Base-by-base conservation (phyloP, 345 rosid genomes). In the Bruguiera gymnorhiza region DNA sequence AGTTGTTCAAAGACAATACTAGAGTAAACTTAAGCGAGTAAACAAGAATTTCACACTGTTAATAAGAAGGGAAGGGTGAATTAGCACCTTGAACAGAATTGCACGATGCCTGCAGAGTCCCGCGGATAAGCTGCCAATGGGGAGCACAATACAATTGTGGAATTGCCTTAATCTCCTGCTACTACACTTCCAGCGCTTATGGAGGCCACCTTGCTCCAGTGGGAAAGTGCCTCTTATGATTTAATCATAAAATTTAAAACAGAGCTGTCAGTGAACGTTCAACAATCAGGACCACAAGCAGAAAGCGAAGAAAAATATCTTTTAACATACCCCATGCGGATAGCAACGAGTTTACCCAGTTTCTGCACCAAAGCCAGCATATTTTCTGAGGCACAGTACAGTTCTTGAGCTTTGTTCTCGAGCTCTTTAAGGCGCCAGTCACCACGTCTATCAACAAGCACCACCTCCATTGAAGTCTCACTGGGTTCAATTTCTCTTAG, bases 41-140 rank as follows among this genome's bases (percentile, higher is more conserved):
- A 34, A 34, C 9, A 34, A 2, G 13, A 59, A n/a, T 1, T 46
- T 54, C 26, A 39, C 4, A n/a, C 24, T 11, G 23, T 21, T 23
- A 27, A 39, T 6, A 43, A 27, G 23, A 58, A 27, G 19, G 19
- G 6, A 23, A 18, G n/a, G 3, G 55, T 60, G 19, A 23, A 63
- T 19, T 2, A 30, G 72, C 66, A 91, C 98, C 97, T 94, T 94
- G 83, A 94, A 94, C 46, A 94, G 74, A 78, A 94, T 86, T 57
- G 98, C 98, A 20, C 98, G 97, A 74, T 94, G 98, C 70, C 98
- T 81, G 78, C 98, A 94, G 37, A 91, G 94, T 48, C 98, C 98
- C 77, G 67, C 78, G 11, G 97, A 83, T 64, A 94, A 68, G 85
- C 91, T 87, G 63, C 98, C 98, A 30, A 94, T 84, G 46, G 98